Evolutionary conservation across 2,329 filamentous ascomycete genomes (phyloP), one percentile per base, ranked within the genome.

Genomic region (Xylariaceae sp.): DNA sequence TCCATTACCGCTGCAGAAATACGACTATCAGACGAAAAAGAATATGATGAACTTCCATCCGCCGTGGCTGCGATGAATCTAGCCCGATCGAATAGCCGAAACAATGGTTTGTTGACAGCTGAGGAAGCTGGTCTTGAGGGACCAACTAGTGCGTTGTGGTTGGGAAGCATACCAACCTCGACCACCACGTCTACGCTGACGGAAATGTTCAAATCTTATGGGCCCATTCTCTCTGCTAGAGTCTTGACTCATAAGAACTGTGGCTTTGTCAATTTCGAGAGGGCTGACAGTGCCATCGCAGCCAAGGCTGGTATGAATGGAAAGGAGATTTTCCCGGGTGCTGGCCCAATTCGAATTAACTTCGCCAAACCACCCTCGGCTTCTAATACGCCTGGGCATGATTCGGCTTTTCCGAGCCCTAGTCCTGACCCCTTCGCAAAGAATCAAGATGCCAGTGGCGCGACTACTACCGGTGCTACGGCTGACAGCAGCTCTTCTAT

Each of bases 181-280:
- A 99, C 94, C 2, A 99, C 94, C 0, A 91, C 94, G 8, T 95
- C 92, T 1, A 97, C 94, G 0, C 75, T 99, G 57, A 90, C 90
- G 54, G 91, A 95, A 61, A 96, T 97, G 74, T 99, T 99, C 75
- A 89, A 89, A 70, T 81, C 86, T n/a, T 95, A 94, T 63, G 94
- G 94, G 7, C 81, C 87, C 2, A 96, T 99, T 60, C 80, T 94
- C 62, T 96, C 92, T 3, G 92, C 90, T 31, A 83, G 94, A 60
- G 94, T 99, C 3, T 78, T 99, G 58, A 97, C 94, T 0, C 91
- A 99, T 77, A 99, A 99, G 79, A 97, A 96, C 73, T 99, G 94
- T 69, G 94, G 92, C 2, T 99, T 99, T 65, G 92, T 99, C 68
- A 99, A 99, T 72, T 99, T 96, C 67, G 91, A 97, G 72, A 86